Evolutionary conservation across 495 filamentous ascomycete species (phyloP).

Genomic region (Haplographium delicatum): DNA sequence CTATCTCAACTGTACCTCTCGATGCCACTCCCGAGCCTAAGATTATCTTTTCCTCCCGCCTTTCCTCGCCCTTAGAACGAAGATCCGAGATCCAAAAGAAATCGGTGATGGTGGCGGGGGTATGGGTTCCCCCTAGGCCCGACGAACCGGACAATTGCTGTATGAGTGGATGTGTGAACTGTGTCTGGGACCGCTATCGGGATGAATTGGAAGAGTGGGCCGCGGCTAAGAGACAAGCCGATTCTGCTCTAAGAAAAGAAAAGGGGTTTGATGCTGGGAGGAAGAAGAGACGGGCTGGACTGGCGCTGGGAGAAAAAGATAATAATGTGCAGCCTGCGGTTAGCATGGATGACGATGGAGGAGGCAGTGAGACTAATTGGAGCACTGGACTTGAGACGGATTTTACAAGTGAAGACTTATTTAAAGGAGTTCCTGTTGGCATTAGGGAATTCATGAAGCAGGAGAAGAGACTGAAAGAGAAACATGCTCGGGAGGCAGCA

Average conservation of each 20-base stretch:
- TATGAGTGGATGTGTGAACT: constrained; percentile 97
- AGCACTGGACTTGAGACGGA: constrained; percentile 37
- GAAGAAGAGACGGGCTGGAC: constrained; percentile 44
- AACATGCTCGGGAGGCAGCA: constrained; percentile 42
- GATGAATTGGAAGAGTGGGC: constrained; percentile 92
- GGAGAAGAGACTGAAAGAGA: constrained; percentile 85
- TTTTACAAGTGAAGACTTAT: constrained; percentile 57
- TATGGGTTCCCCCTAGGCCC: constrained; percentile 75
- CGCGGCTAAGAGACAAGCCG: constrained; percentile 50
- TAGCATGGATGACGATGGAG: constrained; percentile 80
- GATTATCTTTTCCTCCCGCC: constrained; percentile 23
- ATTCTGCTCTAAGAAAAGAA: constrained; percentile 34
- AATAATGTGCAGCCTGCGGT: constrained; percentile 37
- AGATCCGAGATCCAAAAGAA: constrained; percentile 52
- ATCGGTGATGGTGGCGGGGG: constrained; percentile 64
- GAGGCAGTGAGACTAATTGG: constrained; percentile 68
- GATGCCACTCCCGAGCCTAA: constrained; percentile 1
- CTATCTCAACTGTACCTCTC: not conserved
- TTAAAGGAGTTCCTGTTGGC: constrained; percentile 81
- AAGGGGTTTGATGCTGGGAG: constrained; percentile 33
- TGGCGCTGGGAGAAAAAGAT: constrained; percentile 24
- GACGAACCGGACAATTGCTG: constrained; percentile 97
- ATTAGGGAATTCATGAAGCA: constrained; percentile 97
- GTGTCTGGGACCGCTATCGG: constrained; percentile 87
- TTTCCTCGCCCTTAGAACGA: constrained; percentile 41